These are phyloP conservation scores for Acanthamoeba quina DNA, from an alignment of 208 protist species.

Conservation along the genomic window DNA sequence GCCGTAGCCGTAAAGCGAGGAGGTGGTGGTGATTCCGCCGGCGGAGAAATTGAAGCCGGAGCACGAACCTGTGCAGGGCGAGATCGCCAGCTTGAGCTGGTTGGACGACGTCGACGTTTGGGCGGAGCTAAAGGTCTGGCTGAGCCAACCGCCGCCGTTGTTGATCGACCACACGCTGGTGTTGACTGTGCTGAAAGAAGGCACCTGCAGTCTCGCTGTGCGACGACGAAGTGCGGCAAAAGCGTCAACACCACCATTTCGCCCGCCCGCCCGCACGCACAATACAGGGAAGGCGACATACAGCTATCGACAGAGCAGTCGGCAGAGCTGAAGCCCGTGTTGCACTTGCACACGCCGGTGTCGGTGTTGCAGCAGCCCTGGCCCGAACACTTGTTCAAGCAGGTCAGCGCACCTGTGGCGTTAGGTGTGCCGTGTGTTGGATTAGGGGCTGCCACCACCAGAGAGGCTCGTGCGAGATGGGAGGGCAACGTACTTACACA, in stretches of 20 bases:
- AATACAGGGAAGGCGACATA: no score
- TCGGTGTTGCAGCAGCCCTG: neutral
- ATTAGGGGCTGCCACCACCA: neutral
- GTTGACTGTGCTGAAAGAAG: neutral
- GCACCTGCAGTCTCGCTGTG: neutral
- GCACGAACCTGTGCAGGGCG: neutral
- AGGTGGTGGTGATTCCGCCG: neutral
- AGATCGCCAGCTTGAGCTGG: slow-evolving; percentile 12
- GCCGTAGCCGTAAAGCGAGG: neutral
- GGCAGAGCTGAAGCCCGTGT: neutral
- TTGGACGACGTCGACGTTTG: neutral
- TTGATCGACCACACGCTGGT: neutral
- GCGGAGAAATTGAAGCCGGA: neutral
- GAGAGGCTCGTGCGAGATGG: neutral
- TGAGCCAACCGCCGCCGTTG: neutral
- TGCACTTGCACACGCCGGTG: neutral
- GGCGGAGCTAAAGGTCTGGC: neutral
- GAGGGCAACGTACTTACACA: neutral
- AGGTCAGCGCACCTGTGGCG: neutral
- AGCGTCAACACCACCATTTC: no score
- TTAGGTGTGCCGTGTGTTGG: neutral
- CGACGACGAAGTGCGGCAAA: no score
- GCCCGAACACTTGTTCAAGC: slow-evolving; percentile 1
- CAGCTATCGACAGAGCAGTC: neutral
- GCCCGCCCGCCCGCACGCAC: no score